These are phyloP conservation scores for Nakaseomyces glabratus DNA, from an alignment of 1,139 yeast genomes.

Conservation along the genomic window DNA sequence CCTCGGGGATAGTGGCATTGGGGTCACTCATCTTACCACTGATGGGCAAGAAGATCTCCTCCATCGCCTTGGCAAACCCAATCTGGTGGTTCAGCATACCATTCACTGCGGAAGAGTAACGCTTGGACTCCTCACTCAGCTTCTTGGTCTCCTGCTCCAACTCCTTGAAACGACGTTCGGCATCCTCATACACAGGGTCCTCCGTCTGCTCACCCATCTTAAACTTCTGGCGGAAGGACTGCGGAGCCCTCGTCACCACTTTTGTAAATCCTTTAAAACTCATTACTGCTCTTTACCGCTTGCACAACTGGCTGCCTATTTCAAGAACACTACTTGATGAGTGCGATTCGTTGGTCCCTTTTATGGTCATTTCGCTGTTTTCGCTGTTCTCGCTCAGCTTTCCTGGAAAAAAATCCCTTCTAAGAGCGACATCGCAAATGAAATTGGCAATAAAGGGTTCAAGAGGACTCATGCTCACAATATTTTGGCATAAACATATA, in stretches of 20 bases:
- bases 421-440: too few species aligned
- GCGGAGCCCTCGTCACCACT: conserved; percentile 79
- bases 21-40: conserved; percentile 90
- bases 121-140: conserved; percentile 78
- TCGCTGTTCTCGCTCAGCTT: too few species aligned
- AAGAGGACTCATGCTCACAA: too few species aligned
- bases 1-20: conserved; percentile 73
- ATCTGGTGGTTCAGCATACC: conserved; percentile 91
- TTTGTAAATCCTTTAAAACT: conserved; percentile 91
- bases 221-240: conserved; percentile 64
- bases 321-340: too few species aligned
- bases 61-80: conserved; percentile 88
- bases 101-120: conserved; percentile 83
- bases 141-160: conserved; percentile 83
- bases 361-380: too few species aligned
- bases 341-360: too few species aligned
- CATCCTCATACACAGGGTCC: conserved; percentile 88
- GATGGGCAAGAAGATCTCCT: conserved; percentile 92
- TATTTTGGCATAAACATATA: too few species aligned
- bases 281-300: too few species aligned
- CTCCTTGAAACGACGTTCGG: conserved; percentile 91
- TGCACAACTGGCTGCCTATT: too few species aligned
- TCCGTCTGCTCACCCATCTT: conserved; percentile 78
- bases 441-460: too few species aligned
- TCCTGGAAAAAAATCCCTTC: too few species aligned